phyloP scores from a whole-genome alignment of 108 stramenopile species.

The Nannochloropsis salina region DNA sequence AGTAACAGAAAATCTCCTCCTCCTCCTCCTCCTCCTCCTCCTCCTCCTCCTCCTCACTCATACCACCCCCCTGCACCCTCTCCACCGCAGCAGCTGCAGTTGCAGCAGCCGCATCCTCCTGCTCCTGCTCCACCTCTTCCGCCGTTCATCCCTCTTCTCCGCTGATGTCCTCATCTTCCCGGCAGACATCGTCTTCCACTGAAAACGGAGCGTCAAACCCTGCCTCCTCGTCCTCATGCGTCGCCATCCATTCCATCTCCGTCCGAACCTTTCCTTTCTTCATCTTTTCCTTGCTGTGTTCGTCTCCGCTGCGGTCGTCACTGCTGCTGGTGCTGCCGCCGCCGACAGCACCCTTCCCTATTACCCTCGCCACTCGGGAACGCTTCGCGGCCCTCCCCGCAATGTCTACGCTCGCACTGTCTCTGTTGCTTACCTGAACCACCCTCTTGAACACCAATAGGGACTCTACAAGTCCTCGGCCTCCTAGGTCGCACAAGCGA shows the following conservation, averaged over 20 bases:
- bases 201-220: not conserved
- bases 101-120: not conserved
- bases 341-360: too few species aligned
- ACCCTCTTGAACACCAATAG: not conserved
- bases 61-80: not conserved
- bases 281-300: not conserved
- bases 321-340: not conserved
- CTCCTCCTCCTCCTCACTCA: not conserved
- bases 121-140: not conserved
- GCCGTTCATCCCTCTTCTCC: not conserved
- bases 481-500: not conserved
- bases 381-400: not conserved
- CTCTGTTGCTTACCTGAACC: not conserved
- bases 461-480: not conserved
- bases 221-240: not conserved
- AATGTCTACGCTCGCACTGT: not conserved
- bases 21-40: not conserved
- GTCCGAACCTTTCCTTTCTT: not conserved
- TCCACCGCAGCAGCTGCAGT: not conserved
- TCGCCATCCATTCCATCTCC: not conserved
- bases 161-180: not conserved
- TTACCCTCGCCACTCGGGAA: not conserved
- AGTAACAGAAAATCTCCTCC: not conserved
- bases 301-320: not conserved
- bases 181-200: not conserved